These are phyloP conservation scores for Calonectria ilicicola DNA, from an alignment of 2,329 filamentous ascomycete species.

Conservation along the genomic window DNA sequence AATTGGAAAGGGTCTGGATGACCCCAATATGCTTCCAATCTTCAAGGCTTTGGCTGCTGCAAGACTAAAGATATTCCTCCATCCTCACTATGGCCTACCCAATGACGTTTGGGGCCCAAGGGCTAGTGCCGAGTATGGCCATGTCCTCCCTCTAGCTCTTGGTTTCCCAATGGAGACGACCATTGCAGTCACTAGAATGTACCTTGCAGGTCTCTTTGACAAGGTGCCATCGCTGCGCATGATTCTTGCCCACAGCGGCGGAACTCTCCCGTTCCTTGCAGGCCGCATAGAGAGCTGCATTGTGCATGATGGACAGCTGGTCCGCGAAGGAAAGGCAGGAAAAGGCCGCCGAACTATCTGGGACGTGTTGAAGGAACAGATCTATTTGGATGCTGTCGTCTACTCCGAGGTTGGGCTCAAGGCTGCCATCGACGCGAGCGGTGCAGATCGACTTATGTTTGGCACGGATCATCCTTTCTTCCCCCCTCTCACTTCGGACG, in stretches of 20 bases:
- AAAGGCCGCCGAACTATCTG: constrained; percentile 62
- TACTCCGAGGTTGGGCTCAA: constrained; percentile 81
- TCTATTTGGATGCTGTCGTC: constrained; percentile 89
- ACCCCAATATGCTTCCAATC: constrained; percentile 77
- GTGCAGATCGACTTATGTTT: constrained; percentile 80
- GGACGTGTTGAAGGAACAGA: constrained; percentile 75
- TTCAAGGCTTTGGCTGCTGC: constrained; percentile 76
- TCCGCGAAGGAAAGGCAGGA: constrained; percentile 69
- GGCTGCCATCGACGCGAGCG: constrained; percentile 76
- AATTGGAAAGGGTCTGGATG: constrained; percentile 83
- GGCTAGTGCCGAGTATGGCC: constrained; percentile 78
- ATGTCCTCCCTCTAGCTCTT: constrained; percentile 86
- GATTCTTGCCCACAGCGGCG: constrained; percentile 88
- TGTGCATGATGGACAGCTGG: constrained; percentile 82
- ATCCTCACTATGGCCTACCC: constrained; percentile 92
- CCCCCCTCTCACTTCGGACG: constrained; percentile 75
- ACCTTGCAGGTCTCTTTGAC: constrained; percentile 88
- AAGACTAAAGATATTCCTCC: constrained; percentile 80
- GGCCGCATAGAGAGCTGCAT: constrained; percentile 91
- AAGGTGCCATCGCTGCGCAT: constrained; percentile 76
- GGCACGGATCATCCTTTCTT: constrained; percentile 90
- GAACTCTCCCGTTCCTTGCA: constrained; percentile 88
- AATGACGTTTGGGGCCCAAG: constrained; percentile 82
- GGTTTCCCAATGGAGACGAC: constrained; percentile 95
- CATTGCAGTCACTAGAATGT: constrained; percentile 89